Evolutionary conservation across 2,329 filamentous ascomycete species (phyloP).

Genomic region (Penicillium sp.): DNA sequence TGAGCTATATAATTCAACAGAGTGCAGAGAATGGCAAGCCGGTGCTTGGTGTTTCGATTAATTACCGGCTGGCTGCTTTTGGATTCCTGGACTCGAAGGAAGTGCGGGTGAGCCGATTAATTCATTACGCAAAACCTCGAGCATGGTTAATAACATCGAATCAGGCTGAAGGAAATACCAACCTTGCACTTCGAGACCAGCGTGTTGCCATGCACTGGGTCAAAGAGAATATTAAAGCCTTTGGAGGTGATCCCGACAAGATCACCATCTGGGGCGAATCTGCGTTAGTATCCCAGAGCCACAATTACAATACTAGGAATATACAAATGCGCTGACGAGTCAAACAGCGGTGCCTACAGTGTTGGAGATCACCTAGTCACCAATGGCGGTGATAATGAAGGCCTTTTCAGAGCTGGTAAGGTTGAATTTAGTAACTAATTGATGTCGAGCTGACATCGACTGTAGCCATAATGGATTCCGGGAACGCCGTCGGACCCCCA

Average conservation of each 20-base stretch:
- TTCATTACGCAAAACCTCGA: background rate
- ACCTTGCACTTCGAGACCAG: conserved; percentile 34
- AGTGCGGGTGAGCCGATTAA: conserved; percentile 23
- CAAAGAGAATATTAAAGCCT: conserved; percentile 35
- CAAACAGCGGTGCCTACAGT: conserved; percentile 30
- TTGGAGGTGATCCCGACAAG: conserved; percentile 32
- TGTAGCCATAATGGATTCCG: conserved; percentile 34
- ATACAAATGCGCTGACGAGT: background rate
- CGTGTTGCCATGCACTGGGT: conserved; percentile 39
- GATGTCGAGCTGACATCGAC: background rate
- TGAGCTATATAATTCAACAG: conserved; percentile 33
- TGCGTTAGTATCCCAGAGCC: conserved; percentile 20
- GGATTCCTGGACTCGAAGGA: conserved; percentile 34
- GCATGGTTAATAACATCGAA: background rate
- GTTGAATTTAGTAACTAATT: no score
- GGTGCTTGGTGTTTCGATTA: conserved; percentile 33
- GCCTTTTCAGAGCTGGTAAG: conserved; percentile 32
- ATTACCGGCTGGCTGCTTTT: conserved; percentile 32
- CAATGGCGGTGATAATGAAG: conserved; percentile 31
- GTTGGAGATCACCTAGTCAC: conserved; percentile 32
- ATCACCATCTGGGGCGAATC: conserved; percentile 41
- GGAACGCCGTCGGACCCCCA: conserved; percentile 31
- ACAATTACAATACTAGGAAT: background rate
- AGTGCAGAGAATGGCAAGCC: conserved; percentile 29
- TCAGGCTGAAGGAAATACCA: conserved; percentile 30